Evolutionary conservation across 306 rosid genomes (phyloP), one percentile per base, ranked within the genome.

Genomic region (Fagus crenata): DNA sequence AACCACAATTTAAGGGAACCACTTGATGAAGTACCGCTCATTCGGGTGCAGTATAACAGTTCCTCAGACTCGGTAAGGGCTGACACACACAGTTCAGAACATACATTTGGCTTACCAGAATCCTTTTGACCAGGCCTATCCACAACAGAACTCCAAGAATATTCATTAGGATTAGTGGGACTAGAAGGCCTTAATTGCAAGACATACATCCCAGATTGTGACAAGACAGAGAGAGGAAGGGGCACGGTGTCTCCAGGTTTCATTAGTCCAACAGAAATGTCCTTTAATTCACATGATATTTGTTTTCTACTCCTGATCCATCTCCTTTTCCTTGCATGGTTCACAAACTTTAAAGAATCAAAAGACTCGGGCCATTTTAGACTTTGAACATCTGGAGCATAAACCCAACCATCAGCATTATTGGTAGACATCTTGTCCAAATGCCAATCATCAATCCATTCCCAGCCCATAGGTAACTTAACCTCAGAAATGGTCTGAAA

Each of bases 361-460:
- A 46, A 84, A 64, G 96, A 83, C 77, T 81, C 80, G 3, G 98
- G 95, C 98, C 98, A 89, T 75, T 85, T 93, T 79, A 93, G 83
- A 84, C 81, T 89, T 81, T 80, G 87, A 76, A 88, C 84, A 80
- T 88, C 88, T 49, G 93, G 94, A 58, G 96, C 95, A 84, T 84
- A 93, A 76, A 83, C 83, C 96, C 98, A 93, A 72, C 98, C 89
- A 75, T 93, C 95, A 80, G 88, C 79, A 81, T 83, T 82, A 78
- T 81, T 82, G 13, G 78, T 64, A 78, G 95, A 74, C 71, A 78
- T 80, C 40, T 78, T 75, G 82, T 91, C 95, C 93, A 93, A 83
- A 87, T 93, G 93, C 95, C 98, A 91, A 85, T 91, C 95, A 82
- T 93, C 96, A 83, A 86, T 70, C 96, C 98, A 93, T 77, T 93